Percentiles rank a stretch among this genome's conserved stretches.
Conservation (phyloP, 192 early-diverging fungal genomes). For the Mortierella claussenii region DNA sequence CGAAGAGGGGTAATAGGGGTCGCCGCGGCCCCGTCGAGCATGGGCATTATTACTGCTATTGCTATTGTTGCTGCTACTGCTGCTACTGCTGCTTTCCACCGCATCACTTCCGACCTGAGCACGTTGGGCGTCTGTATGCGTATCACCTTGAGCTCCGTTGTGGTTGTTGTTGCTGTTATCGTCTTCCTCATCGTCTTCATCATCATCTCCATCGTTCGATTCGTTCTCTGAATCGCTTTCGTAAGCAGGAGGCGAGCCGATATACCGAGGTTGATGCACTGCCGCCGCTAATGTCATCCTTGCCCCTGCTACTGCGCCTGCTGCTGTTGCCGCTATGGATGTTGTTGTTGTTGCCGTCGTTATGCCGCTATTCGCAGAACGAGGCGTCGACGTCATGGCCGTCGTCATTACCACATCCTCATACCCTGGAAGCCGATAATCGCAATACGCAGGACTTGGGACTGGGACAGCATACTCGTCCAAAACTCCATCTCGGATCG, state of each 20-base stretch:
- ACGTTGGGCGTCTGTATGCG: no score
- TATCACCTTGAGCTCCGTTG: no score
- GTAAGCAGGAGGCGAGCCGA: conserved; percentile 33
- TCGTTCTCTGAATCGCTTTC: conserved; percentile 38
- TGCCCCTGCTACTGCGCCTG: no score
- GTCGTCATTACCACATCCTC: conserved; percentile 17
- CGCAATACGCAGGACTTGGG: conserved; percentile 46
- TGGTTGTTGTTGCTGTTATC: background rate
- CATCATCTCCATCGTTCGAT: conserved; percentile 18
- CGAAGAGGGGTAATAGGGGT: no score
- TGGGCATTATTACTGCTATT: no score
- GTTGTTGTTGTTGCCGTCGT: background rate
- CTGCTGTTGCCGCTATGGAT: background rate
- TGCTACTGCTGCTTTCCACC: background rate
- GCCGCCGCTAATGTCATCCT: no score
- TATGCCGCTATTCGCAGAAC: background rate
- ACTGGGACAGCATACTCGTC: conserved; percentile 43
- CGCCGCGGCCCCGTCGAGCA: no score
- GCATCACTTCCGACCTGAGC: no score
- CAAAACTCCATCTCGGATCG: conserved; percentile 28
- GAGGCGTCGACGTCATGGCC: background rate
- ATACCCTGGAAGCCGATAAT: conserved; percentile 45
- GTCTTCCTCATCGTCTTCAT: conserved; percentile 11
- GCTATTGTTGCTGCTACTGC: background rate
- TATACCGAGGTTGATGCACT: conserved; percentile 5